Evolutionary conservation across 2,329 filamentous ascomycete species (phyloP), one percentile per base, ranked within the genome.

Genomic region (Paraphaeosphaeria sporulosa): DNA sequence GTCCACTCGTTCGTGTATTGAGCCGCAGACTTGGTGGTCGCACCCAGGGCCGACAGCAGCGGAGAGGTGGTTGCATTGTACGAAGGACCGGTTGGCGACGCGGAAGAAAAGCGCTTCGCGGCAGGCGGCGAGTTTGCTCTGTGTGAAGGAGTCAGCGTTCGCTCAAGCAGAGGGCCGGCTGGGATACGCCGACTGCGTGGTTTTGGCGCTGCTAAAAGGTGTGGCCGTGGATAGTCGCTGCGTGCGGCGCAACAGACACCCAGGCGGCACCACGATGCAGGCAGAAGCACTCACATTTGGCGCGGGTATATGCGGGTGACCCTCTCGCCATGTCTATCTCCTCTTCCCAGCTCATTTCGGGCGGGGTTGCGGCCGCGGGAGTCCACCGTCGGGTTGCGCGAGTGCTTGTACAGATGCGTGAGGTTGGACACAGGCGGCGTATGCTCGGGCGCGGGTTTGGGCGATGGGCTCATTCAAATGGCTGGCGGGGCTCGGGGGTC

Each of bases 1-100:
- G 81, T 79, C 81, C 81, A 83, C 75, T 83, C 81, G 66, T 74
- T 78, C 42, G 77, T 78, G 64, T 78, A 77, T 34, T 78, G 76
- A 13, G 74, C 71, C 43, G 76, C 72, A 19, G 75, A 71, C 61
- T 75, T 73, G 42, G 74, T 73, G 44, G 74, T 77, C 64, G 75
- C 74, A 60, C 75, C 75, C 58, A 79, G 69, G 57, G 76, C 77
- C 63, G 76, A 75, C 55, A 78, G 68, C 40, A 78, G 71, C 19
- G 77, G 76, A 19, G 77, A 78, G 32, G 74, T 76, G 50, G 74
- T 75, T 23, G 75, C 75, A 75, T 77, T 76, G 64, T 77, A 76
- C 54, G 68, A 60, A 46, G 66, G 65, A 13, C 60, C 63, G 19
- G 72, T 64, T 8, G 74, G 73, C 44, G 74, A 77, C 21, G 75